phyloP scores from a whole-genome alignment of 495 filamentous ascomycete species.

The Penicillium riverlandense region DNA sequence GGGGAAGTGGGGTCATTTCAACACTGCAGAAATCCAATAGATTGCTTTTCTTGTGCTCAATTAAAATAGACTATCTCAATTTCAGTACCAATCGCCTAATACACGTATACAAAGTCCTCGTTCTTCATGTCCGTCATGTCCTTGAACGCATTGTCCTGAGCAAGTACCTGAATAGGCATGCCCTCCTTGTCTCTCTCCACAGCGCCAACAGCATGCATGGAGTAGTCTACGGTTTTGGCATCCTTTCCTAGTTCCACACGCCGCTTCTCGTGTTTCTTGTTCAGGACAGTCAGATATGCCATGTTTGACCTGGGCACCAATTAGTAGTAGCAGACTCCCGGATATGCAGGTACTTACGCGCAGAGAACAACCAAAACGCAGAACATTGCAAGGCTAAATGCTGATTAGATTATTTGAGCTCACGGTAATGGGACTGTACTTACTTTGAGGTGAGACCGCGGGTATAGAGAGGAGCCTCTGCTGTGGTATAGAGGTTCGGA shows the following conservation, averaged over 20 bases:
- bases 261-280: conserved; percentile 42
- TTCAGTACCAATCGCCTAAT: conserved; percentile 19
- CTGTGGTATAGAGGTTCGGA: conserved; percentile 51
- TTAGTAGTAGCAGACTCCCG: background rate
- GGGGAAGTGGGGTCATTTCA: no score
- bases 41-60: background rate
- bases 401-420: background rate
- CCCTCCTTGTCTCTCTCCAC: conserved; percentile 32
- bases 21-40: background rate
- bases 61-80: background rate
- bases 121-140: conserved; percentile 49
- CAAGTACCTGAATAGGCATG: conserved; percentile 31
- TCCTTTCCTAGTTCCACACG: conserved; percentile 45
- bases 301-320: conserved; percentile 24
- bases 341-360: conserved; percentile 15
- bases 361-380: conserved; percentile 43
- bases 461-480: conserved; percentile 46
- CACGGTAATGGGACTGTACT: background rate
- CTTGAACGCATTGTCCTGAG: conserved; percentile 44
- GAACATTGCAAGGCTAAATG: conserved; percentile 44
- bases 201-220: conserved; percentile 34
- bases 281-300: conserved; percentile 40
- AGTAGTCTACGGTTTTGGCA: conserved; percentile 29
- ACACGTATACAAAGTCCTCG: conserved; percentile 55
- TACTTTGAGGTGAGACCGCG: conserved; percentile 48